Evolutionary conservation across 257 asterid species (phyloP).

Genomic region (Scutellaria minor): DNA sequence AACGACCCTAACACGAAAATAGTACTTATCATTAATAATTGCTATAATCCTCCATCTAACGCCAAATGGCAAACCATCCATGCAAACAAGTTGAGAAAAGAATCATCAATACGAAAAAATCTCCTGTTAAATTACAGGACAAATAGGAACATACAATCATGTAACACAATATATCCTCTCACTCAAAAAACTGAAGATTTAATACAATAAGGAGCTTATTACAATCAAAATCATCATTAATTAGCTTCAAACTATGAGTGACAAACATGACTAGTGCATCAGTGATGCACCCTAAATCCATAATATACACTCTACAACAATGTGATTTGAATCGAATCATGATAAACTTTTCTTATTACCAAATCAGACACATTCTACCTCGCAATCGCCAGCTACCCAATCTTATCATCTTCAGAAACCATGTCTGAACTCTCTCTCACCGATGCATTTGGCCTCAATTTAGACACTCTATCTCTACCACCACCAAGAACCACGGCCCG

Average conservation of each 20-base stretch:
- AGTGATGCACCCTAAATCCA: slow-evolving; percentile 23
- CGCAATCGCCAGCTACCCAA: background rate
- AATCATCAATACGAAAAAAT: background rate
- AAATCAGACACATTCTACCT: too few species aligned
- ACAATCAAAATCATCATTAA: slow-evolving; percentile 27
- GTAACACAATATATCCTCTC: background rate
- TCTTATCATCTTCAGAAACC: slow-evolving; percentile 21
- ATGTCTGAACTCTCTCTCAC: slow-evolving; percentile 40
- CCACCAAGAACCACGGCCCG: slow-evolving; percentile 40
- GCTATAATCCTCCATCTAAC: background rate
- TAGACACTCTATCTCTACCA: slow-evolving; percentile 41
- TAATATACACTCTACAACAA: slow-evolving; percentile 37
- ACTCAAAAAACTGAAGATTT: slow-evolving; percentile 6
- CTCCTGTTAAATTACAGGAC: background rate
- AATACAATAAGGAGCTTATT: slow-evolving; percentile 9
- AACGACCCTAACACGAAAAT: background rate
- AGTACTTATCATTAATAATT: background rate
- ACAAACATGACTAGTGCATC: slow-evolving; percentile 28
- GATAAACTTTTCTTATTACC: slow-evolving; percentile 1
- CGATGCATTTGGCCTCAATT: slow-evolving; percentile 39
- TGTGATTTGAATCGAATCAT: slow-evolving; percentile 32
- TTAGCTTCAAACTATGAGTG: slow-evolving; percentile 29
- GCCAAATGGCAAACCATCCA: background rate
- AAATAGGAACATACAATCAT: slow-evolving; percentile 22
- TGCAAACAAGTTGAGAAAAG: background rate